Evolutionary conservation across 192 early-diverging fungal genomes (phyloP).

Genomic region (Linnemannia schmuckeri): DNA sequence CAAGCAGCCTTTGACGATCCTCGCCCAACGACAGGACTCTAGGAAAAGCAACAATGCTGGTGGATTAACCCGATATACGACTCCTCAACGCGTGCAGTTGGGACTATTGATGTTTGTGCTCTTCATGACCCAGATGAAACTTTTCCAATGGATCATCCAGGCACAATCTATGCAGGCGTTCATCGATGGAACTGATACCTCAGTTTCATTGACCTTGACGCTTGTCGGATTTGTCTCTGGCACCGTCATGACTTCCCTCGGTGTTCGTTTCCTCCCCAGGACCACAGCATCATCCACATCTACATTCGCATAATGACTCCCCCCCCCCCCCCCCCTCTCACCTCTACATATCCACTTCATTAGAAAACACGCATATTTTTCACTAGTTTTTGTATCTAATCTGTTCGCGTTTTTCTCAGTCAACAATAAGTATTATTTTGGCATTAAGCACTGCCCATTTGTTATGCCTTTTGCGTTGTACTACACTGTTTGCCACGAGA

Average conservation of each 20-base stretch:
- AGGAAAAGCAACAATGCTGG: background rate
- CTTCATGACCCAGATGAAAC: constrained; percentile 28
- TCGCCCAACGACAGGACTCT: background rate
- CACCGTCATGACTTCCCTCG: constrained; percentile 16
- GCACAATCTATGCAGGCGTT: background rate
- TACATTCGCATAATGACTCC: background rate
- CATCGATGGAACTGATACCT: background rate
- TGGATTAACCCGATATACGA: constrained; percentile 1
- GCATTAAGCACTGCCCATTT: no score
- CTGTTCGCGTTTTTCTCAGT: background rate
- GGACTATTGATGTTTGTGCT: constrained; percentile 7
- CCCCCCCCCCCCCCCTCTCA: no score
- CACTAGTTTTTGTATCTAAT: background rate
- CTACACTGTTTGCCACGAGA: no score
- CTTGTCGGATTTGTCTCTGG: constrained; percentile 18
- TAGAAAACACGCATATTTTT: background rate
- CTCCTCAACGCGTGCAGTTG: background rate
- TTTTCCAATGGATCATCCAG: constrained; percentile 39
- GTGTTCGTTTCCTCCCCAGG: constrained; percentile 3
- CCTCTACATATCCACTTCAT: background rate
- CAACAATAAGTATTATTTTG: no score
- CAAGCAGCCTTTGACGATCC: background rate
- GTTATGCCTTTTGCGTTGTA: no score
- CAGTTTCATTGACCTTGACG: constrained; percentile 21
- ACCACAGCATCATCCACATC: background rate